Base-by-base conservation (phyloP, 2,329 filamentous ascomycete species). In the Cercospora sp. region DNA sequence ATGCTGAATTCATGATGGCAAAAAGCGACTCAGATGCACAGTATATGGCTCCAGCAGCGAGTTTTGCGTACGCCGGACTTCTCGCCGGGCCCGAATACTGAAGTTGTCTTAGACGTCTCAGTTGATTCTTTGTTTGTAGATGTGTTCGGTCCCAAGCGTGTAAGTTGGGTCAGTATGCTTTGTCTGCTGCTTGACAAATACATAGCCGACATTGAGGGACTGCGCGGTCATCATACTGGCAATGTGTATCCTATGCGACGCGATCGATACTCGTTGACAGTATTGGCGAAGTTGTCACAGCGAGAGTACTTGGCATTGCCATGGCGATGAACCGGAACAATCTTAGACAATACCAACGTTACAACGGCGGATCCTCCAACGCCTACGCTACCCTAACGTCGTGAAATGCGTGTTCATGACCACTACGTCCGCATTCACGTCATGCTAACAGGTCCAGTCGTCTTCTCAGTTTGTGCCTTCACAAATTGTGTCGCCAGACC, bases 401-500 rank as follows among this genome's bases (percentile, higher is more conserved):
- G 13, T 36, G 28, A 31, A 23, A 63, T 20, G 42, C 28, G 36
- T 63, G 26, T 13, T 33, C 3, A 10, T 20, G 23, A 20, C 30
- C 18, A 45, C 10, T 53, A 16, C n/a, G 16, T 42, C 31, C 5
- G 23, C 36, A n/a, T 18, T 59, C 51, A 59, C 3, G 51, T 64
- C 33, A 68, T 68, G 36, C 65, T 62, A 20, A 71, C 67, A 13
- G 72, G 66, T 5, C 75, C 76, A 20, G 72, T 69, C 4, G 81
- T 70, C 81, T 79, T 63, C 81, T 84, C 83, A 28, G 82, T 83
- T 70, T 87, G 86, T 42, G 86, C 87, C 78, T 87, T 88, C 69
- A 89, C 87, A 73, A 90, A 90, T 74, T 91, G 88, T 75, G 89
- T 87, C 66, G 91, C 82, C 72, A 91, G 77, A 8, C 89, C 89